Evolutionary conservation across 1,284 basidiomycete genomes (phyloP).

Genomic region (Serendipita sp.): DNA sequence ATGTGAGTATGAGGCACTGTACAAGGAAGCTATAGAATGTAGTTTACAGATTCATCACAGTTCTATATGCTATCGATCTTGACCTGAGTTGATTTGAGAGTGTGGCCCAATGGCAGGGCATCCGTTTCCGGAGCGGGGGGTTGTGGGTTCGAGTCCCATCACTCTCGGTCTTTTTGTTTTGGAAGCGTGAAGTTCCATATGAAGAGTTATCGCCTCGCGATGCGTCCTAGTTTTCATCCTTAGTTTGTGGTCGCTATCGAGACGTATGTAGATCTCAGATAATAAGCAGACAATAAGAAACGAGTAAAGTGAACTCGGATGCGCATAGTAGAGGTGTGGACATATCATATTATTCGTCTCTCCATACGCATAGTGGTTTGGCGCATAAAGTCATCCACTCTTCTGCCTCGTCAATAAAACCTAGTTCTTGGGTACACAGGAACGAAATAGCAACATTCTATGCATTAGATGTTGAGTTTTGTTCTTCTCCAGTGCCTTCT

Average conservation of each 20-base stretch:
- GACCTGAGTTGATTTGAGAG: constrained; percentile 3
- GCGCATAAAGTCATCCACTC: too few species aligned
- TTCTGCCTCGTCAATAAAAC: too few species aligned
- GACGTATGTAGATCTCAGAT: too few species aligned
- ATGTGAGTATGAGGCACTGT: too few species aligned
- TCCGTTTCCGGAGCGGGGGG: constrained; percentile 7
- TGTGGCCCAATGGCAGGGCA: constrained; percentile 7
- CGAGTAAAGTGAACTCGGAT: background rate
- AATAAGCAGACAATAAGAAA: too few species aligned
- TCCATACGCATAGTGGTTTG: too few species aligned
- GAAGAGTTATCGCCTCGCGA: too few species aligned
- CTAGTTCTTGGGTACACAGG: background rate
- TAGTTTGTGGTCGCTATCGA: too few species aligned
- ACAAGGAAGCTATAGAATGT: too few species aligned
- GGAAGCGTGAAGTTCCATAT: background rate
- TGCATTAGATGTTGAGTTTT: constrained; percentile 76
- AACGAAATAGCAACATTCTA: background rate
- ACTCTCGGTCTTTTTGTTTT: constrained; percentile 1
- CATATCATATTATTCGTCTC: background rate
- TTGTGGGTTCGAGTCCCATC: constrained; percentile 8
- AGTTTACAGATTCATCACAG: too few species aligned
- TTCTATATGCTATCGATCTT: too few species aligned
- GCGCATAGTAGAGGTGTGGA: background rate
- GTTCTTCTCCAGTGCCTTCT: constrained; percentile 90
- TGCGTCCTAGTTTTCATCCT: too few species aligned